phyloP scores from a whole-genome alignment of 331 rosid species.

The Pyrus hybrid region DNA sequence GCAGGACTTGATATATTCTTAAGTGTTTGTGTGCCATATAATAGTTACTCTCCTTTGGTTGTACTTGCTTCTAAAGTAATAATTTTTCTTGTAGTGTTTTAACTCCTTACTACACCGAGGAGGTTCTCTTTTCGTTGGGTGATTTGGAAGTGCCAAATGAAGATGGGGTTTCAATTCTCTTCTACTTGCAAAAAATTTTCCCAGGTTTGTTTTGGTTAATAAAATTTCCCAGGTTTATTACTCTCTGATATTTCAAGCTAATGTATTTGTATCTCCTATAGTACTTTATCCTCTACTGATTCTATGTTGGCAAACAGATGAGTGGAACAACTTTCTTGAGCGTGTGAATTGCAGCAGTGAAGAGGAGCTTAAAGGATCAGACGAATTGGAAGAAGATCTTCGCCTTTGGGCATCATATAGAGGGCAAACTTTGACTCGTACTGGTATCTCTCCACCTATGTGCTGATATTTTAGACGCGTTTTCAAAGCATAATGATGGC shows the following conservation, averaged over 20 bases:
- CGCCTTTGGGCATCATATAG: constrained; percentile 99
- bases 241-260: neutral
- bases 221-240: constrained; percentile 75
- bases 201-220: constrained; percentile 62
- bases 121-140: constrained; percentile 73
- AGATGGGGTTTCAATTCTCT: constrained; percentile 92
- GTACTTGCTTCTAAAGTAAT: neutral
- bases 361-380: constrained; percentile 67
- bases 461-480: neutral
- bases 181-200: constrained; percentile 88
- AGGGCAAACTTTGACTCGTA: constrained; percentile 96
- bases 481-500: neutral
- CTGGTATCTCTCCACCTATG: constrained; percentile 41
- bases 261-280: neutral
- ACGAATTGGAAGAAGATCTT: constrained; percentile 74
- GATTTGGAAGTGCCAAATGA: constrained; percentile 75
- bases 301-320: constrained; percentile 44
- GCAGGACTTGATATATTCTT: neutral
- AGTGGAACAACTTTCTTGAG: constrained; percentile 84
- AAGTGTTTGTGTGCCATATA: neutral
- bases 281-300: neutral
- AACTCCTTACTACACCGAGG: constrained; percentile 93
- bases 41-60: neutral
- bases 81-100: constrained; percentile 54
- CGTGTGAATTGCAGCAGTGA: constrained; percentile 47